phyloP scores from a whole-genome alignment of 2,329 filamentous ascomycete species.

The Hypoxylon sp. region DNA sequence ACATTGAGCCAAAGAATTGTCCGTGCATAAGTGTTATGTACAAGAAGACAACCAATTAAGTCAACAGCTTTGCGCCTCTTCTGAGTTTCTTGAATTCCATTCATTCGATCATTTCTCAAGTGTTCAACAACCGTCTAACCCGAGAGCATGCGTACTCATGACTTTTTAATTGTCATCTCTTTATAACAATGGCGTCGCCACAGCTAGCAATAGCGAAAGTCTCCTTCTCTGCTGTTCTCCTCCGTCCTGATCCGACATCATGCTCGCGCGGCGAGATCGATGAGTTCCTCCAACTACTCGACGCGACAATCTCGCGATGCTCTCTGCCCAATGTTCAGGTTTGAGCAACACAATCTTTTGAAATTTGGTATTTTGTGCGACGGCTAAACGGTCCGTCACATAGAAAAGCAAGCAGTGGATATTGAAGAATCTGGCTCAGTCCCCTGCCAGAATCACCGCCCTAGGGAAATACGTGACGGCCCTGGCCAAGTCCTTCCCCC shows the following conservation, averaged over 20 bases:
- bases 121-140: slow-evolving; percentile 5
- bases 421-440: slow-evolving; percentile 78
- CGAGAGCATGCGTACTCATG: slow-evolving; percentile 31
- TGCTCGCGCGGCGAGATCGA: slow-evolving; percentile 79
- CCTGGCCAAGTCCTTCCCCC: slow-evolving; percentile 72
- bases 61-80: slow-evolving; percentile 25
- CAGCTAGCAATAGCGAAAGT: slow-evolving; percentile 85
- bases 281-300: slow-evolving; percentile 76
- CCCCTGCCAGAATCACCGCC: slow-evolving; percentile 74
- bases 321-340: slow-evolving; percentile 89
- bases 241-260: slow-evolving; percentile 80
- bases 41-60: slow-evolving; percentile 26
- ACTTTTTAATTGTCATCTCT: slow-evolving; percentile 1
- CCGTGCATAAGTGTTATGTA: slow-evolving; percentile 2
- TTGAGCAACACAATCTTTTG: slow-evolving; percentile 69
- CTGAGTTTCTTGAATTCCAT: slow-evolving; percentile 23
- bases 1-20: neutral
- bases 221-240: slow-evolving; percentile 79
- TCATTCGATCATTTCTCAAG: slow-evolving; percentile 5
- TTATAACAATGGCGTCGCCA: slow-evolving; percentile 72
- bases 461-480: slow-evolving; percentile 83
- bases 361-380: slow-evolving; percentile 57
- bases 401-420: slow-evolving; percentile 94
- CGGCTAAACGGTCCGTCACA: slow-evolving; percentile 55
- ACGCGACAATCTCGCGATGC: slow-evolving; percentile 77